Percentiles rank a stretch among this genome's conserved stretches.
Conservation (phyloP, 306 rosid genomes). For the Trifolium repens region DNA sequence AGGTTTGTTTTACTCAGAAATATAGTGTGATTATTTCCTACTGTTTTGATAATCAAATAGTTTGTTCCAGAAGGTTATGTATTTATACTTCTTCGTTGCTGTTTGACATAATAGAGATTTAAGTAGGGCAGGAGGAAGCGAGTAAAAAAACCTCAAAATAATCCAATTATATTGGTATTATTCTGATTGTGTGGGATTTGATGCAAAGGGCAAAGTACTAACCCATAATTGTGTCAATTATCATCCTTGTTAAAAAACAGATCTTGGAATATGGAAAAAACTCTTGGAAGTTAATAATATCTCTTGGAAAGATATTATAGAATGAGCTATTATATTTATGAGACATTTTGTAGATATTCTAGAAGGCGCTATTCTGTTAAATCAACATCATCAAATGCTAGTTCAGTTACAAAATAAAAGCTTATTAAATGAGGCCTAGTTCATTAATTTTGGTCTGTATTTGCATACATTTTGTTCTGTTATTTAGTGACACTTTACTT, state of each 20-base stretch:
- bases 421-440: conserved; percentile 3
- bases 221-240: background rate
- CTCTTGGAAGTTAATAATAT: background rate
- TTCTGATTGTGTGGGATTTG: background rate
- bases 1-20: conserved; percentile 58
- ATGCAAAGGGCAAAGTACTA: background rate
- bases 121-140: background rate
- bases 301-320: background rate
- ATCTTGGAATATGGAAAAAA: background rate
- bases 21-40: conserved; percentile 17
- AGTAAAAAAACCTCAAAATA: background rate
- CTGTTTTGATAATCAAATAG: background rate
- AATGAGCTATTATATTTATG: conserved; percentile 3
- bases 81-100: conserved; percentile 11
- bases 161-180: background rate
- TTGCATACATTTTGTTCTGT: background rate
- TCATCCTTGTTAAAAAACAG: background rate
- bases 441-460: background rate
- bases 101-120: background rate
- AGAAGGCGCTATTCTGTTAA: background rate
- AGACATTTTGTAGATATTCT: conserved; percentile 9
- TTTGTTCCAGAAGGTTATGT: conserved; percentile 16
- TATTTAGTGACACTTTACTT: conserved; percentile 5
- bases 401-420: conserved; percentile 1
- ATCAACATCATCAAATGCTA: background rate